phyloP scores from a whole-genome alignment of 2,329 filamentous ascomycete species.

The Pseudodiploospora longispora region DNA sequence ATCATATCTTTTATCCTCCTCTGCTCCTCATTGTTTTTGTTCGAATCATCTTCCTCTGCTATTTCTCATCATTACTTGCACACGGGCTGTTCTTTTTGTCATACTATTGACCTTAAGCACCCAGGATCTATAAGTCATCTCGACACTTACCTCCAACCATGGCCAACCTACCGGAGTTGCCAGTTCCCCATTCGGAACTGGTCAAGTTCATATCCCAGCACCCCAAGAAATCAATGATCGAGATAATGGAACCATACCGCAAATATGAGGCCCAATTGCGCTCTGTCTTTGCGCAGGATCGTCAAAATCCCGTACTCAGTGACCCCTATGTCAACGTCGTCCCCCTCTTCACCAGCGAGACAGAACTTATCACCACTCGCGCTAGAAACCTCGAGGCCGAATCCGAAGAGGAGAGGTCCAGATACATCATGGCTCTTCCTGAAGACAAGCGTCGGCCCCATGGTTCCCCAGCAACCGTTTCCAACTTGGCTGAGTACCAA shows the following conservation, averaged over 20 bases:
- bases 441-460: constrained; percentile 52
- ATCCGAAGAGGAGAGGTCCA: constrained; percentile 50
- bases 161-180: constrained; percentile 36
- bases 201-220: constrained; percentile 47
- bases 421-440: constrained; percentile 62
- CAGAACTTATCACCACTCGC: constrained; percentile 50
- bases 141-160: constrained; percentile 18
- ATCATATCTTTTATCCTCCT: too few species aligned
- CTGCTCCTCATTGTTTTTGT: too few species aligned
- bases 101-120: neutral
- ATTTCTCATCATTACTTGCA: neutral
- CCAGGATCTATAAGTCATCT: neutral
- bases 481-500: constrained; percentile 61
- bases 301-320: constrained; percentile 46
- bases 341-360: constrained; percentile 54
- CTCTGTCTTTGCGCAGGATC: constrained; percentile 61
- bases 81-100: too few species aligned
- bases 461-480: constrained; percentile 60
- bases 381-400: constrained; percentile 53
- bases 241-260: constrained; percentile 59
- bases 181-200: constrained; percentile 37
- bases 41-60: too few species aligned
- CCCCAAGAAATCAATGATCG: constrained; percentile 41
- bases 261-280: constrained; percentile 59
- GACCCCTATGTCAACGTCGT: constrained; percentile 55